Evolutionary conservation across 805 yeast genomes (phyloP).

Genomic region (Yarrowia sp.): DNA sequence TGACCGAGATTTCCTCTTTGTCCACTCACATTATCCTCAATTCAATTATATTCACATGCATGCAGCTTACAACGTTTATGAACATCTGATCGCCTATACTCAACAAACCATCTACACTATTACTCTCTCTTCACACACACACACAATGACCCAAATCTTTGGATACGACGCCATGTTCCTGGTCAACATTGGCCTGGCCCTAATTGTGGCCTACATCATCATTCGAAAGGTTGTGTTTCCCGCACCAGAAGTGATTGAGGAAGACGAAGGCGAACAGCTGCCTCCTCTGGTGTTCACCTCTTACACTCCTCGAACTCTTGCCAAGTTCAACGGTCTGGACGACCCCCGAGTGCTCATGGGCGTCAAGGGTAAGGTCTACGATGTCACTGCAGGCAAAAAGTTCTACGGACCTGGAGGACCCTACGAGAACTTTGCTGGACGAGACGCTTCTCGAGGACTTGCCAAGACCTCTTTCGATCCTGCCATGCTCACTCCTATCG

Average conservation of each 20-base stretch:
- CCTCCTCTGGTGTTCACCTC: conserved; percentile 49
- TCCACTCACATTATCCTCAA: no score
- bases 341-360: conserved; percentile 83
- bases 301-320: conserved; percentile 78
- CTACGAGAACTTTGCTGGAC: conserved; percentile 92
- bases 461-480: conserved; percentile 86
- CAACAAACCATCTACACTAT: background rate
- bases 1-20: no score
- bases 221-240: conserved; percentile 26
- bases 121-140: background rate
- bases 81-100: conserved; percentile 7
- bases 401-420: conserved; percentile 98
- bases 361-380: conserved; percentile 85
- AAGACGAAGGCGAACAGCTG: conserved; percentile 58
- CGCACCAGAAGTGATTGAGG: conserved; percentile 49
- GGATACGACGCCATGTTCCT: conserved; percentile 25
- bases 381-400: conserved; percentile 76
- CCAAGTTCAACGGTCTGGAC: conserved; percentile 80
- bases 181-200: conserved; percentile 32
- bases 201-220: conserved; percentile 34
- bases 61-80: background rate
- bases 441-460: conserved; percentile 92
- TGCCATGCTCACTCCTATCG: conserved; percentile 68
- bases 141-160: conserved; percentile 20
- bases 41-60: conserved; percentile 27